Conservation (phyloP, 2,329 filamentous ascomycete species). For the Ophiocordyceps australis region DNA sequence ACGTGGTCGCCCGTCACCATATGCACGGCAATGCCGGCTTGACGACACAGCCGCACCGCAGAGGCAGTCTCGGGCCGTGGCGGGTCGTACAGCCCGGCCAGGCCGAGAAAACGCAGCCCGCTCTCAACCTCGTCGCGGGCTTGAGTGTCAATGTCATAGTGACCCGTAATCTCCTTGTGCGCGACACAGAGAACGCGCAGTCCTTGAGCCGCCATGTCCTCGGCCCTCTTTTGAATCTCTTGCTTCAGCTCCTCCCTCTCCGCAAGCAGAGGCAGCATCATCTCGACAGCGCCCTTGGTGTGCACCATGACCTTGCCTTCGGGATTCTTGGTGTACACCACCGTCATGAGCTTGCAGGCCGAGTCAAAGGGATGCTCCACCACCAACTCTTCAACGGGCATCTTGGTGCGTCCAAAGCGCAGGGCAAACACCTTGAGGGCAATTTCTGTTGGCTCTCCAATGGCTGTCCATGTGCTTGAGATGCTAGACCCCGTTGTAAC, state of each 20-base stretch:
- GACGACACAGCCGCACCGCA: constrained; percentile 38
- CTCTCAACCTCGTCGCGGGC: constrained; percentile 36
- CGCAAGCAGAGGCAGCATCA: constrained; percentile 32
- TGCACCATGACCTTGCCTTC: constrained; percentile 24
- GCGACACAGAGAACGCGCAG: constrained; percentile 54
- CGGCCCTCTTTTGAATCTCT: constrained; percentile 28
- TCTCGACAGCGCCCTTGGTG: constrained; percentile 40
- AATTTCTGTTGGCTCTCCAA: constrained; percentile 56
- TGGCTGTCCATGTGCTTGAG: constrained; percentile 30
- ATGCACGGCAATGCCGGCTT: constrained; percentile 46
- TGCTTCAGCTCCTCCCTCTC: constrained; percentile 26
- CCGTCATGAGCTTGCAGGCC: constrained; percentile 57
- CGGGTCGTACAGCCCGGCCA: constrained; percentile 56
- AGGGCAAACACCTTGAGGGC: constrained; percentile 57
- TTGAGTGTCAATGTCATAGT: constrained; percentile 15
- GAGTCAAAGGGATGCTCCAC: constrained; percentile 59
- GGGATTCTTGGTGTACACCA: constrained; percentile 32
- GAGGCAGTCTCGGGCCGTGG: constrained; percentile 47
- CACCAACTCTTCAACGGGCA: constrained; percentile 25
- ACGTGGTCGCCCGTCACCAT: constrained; percentile 56
- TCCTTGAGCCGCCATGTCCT: constrained; percentile 40
- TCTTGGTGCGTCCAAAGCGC: constrained; percentile 39
- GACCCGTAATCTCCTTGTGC: constrained; percentile 21
- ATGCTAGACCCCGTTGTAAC: constrained; percentile 13
- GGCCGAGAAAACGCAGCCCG: constrained; percentile 44